Base-by-base conservation (phyloP, 805 yeast species). In the Debaryomyces prosopidis region DNA sequence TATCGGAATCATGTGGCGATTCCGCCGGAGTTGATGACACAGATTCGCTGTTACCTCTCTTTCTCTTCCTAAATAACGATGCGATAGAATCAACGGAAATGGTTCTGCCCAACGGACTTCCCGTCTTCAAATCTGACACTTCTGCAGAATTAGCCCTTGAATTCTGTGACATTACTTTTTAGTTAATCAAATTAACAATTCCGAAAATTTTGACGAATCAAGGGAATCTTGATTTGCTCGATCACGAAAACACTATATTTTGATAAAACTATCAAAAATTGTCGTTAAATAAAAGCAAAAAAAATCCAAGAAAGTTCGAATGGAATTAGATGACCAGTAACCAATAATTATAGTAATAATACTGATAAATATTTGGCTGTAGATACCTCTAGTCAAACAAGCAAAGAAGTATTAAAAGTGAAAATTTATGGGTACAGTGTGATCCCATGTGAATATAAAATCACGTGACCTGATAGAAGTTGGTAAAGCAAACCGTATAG, bases 71-170 rank as follows among this genome's bases (percentile, higher is more conserved):
- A 50, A 68, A 68, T 31, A 68, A 59, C 12, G 67, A 65, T 5
- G 69, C 73, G 47, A 71, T 58, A 39, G 68, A 55, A 39, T 71
- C 77, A 46, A 71, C 71, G 2, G 75, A 70, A 39, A 71, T 60
- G 10, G 72, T 62, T 47, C 73, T 57, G 11, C 62, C 55, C 40
- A 70, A 51, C 14, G 58, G 47, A 37, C 37, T 37, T n/a, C 40
- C 42, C 36, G 33, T 16, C 36, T 28, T 45, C 34, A 31, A 39
- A 16, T 40, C 47, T 6, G 12, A n/a, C 32, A 19, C 42, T 14
- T 10, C 30, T 6, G 15, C 31, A 23, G 33, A n/a, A 23, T 23
- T 23, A 14, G 33, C 5, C 12, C 16, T 30, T 2, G 10, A 5
- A 14, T 30, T 14, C 11, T 30, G 33, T 6, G 33, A 30, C 33